Evolutionary conservation across 306 rosid genomes (phyloP), one percentile per base, ranked within the genome.

Genomic region (Quercus ilex): DNA sequence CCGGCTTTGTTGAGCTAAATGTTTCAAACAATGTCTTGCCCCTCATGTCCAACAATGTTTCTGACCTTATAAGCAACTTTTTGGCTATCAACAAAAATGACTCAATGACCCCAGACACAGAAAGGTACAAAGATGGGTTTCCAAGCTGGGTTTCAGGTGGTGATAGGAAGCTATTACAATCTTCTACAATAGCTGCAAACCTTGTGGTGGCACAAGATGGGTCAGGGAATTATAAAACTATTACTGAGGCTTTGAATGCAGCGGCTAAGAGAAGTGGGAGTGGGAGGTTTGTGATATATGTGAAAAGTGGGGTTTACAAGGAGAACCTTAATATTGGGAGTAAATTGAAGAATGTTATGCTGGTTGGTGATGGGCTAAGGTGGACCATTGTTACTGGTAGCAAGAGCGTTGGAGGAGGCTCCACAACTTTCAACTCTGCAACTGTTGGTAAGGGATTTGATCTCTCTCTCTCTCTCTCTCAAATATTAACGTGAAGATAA

Each of bases 181-280:
- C 84, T 11, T 62, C 92, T 5, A 30, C 83, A 1, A 60, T 58
- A 0, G 30, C 33, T 1, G 83, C 81, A 2, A 71, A 90, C 60
- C 68, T 88, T 21, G 94, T 86, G 64, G 94, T 90, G 77, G 94
- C 90, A 1, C 80, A 83, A 79, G 94, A 90, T 46, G 90, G 94
- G 10, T 86, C 92, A 1, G 92, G 92, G 13, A 14, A 85, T 65
- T 71, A 64, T 43, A 67, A 6, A 81, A 84, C 89, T 0, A 82
- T 90, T 2, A 33, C 63, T 23, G 94, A 69, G 2, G 92, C 90
- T 19, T 63, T 90, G 82, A 82, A 74, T 12, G 89, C 80, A 9
- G 89, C 83, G 26, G 77, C 58, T 5, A 65, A 81, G 58, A 81
- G 82, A 74, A 81, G 78, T n/a, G 82, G 71, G 58, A 79, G 25